Base-by-base conservation (phyloP, 352 stramenopile genomes). In the Phytophthora tubulina region DNA sequence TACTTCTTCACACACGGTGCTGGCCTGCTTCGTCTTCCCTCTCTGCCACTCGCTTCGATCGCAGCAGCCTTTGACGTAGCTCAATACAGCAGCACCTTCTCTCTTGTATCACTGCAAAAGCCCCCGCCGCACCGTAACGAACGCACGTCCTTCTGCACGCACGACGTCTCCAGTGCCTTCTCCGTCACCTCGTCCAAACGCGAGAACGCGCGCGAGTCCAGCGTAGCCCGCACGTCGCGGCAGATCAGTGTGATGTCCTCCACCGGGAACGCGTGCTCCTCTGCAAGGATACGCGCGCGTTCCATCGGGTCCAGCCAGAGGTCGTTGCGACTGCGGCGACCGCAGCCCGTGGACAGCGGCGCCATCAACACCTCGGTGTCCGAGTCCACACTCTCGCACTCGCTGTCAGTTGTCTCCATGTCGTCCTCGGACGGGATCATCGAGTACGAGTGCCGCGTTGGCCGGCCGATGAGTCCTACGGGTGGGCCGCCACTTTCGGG, bases 241-340 rank as follows among this genome's bases (percentile, higher is more conserved):
- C 82, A 90, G 44, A 87, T 81, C 27, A 86, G 58, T 3, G 75
- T 72, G 53, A 90, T 80, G 55, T 90, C 79, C 21, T 81, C 78
- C 15, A 81, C 31, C 2, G 64, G 30, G 52, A 86, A 80, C 10
- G 52, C 49, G 51, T 82, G 71, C 3, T 80, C 55, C 31, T 84
- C 56, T n/a, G 41, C 68, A 32, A 90, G 54, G 33, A 85, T 75
- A 21, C 68, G 73, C n/a, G 72, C 82, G 38, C 82, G 77, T 45
- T 85, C 77, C 53, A 85, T 76, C 9, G 82, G 82, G 52, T 78
- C 76, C 48, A 90, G 54, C 82, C 82, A 90, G 32, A 86, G 55
- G 1, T 85, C 77, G 38, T 74, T 80, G 36, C 56, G 59, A 21
- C 54, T 65, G 15, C 70, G 73, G 6, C 74, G 57, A 17, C 27